Evolutionary conservation across 129 eudicot species (phyloP).

Genomic region (Daucus carota): DH1_v3.0 NC_030384.2:35579501-35580000

Average conservation of each 20-base stretch:
- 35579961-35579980: constrained; percentile 65
- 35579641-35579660: too few relatives aligned
- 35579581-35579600: too few relatives aligned
- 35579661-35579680: too few relatives aligned
- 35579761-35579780: too few relatives aligned
- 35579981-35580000: constrained; percentile 81
- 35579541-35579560: too few relatives aligned
- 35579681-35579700: not conserved
- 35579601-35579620: too few relatives aligned
- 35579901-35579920: not conserved
- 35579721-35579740: not conserved
- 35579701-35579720: not conserved
- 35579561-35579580: too few relatives aligned
- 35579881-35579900: not conserved
- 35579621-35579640: too few relatives aligned
- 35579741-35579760: too few relatives aligned
- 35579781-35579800: not conserved
- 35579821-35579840: not conserved
- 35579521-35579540: too few relatives aligned
- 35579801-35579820: not conserved
- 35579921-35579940: constrained; percentile 70
- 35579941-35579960: constrained; percentile 65
- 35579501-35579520: too few relatives aligned
- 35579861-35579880: not conserved
- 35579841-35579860: too few relatives aligned